A percentile compares a stretch with the other conserved stretches of the same genome.
phyloP scores from a whole-genome alignment of 805 yeast species.

The Zygosaccharomyces bisporus region DNA sequence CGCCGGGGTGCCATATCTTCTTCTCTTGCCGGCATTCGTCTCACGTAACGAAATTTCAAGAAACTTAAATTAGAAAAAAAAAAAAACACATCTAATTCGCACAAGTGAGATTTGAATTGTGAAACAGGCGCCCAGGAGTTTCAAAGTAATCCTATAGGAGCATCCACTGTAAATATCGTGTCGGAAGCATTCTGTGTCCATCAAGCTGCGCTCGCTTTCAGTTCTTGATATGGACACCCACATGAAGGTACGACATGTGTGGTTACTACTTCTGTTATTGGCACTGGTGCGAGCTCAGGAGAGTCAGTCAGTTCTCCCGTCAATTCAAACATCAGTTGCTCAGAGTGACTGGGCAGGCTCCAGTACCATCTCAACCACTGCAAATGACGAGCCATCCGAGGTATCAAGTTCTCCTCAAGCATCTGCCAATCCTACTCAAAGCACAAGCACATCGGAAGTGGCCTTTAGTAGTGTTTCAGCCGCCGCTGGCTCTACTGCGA shows the following conservation, averaged over 20 bases:
- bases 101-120: no score
- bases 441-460: neutral
- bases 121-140: neutral
- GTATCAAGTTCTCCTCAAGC: constrained; percentile 1
- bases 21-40: neutral
- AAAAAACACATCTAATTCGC: neutral
- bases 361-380: neutral
- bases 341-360: neutral
- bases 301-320: neutral
- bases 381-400: neutral
- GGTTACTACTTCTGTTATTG: constrained; percentile 4
- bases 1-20: neutral
- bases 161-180: neutral
- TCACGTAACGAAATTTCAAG: neutral
- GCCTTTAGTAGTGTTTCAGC: neutral
- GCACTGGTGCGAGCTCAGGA: constrained; percentile 1
- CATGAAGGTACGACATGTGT: constrained; percentile 3
- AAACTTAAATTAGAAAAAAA: neutral
- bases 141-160: neutral
- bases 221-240: constrained; percentile 1
- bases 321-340: neutral
- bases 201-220: neutral
- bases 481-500: no score
- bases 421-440: neutral
- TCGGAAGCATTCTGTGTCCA: neutral